Base-by-base conservation (phyloP, 2,329 filamentous ascomycete species). In the Fusarium paranaense region DNA sequence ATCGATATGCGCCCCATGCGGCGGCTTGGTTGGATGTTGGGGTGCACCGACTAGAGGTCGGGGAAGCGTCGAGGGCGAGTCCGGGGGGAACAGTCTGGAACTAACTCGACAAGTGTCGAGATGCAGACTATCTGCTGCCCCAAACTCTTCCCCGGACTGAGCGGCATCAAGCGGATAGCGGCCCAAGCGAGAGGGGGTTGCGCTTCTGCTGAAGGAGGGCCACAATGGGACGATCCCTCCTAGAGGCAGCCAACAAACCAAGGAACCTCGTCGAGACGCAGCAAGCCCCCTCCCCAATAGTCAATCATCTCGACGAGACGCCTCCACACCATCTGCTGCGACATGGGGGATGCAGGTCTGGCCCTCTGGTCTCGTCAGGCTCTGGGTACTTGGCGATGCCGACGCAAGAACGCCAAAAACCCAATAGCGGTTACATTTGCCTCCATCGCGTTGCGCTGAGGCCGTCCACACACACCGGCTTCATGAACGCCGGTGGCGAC, bases 311-410 rank as follows among this genome's bases (percentile, higher is more conserved):
- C 7, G 30, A 18, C 14, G 47, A 42, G 11, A 47, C 14, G 14
- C 56, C 69, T 64, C 52, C 60, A 67, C 69, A 61, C 62, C 71
- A 67, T 61, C 35, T 40, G 2, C 25, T 35, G 20, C 38, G 7
- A 45, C 50, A 50, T 18, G 42, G 20, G 40, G 45, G 16, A 64
- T 64, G 67, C 64, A 68, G 20, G 45, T 40, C 33, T 66, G 22
- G 40, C 20, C 32, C 18, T 10, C 16, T 20, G 42, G n/a, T 33
- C 60, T 47, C 22, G 67, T 35, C 45, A 52, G 25, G 57, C 56
- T 64, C 47, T 11, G 14, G 27, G 30, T 33, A 45, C 35, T 57
- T 35, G 40, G 22, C 13, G 52, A 58, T 58, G 37, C 22, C 27
- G 61, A 42, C 32, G 42, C 25, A 32, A 32, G 42, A 47, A 22